Base-by-base conservation (phyloP, 768 basidiomycete species). In the Termitomyces bulborhizus region DNA sequence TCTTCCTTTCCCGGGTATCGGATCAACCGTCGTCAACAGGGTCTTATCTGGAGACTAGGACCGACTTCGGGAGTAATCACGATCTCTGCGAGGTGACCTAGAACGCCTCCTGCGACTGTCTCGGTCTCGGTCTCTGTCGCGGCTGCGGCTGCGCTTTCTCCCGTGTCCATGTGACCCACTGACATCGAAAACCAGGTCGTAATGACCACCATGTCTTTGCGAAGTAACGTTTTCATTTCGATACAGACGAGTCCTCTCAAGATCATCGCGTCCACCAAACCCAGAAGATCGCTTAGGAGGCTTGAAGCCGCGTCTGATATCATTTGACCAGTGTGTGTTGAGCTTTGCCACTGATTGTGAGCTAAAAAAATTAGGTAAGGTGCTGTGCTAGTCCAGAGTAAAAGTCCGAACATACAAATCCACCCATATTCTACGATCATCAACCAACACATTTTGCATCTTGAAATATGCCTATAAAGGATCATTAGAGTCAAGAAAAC, bases 371-470 rank as follows among this genome's bases (percentile, higher is more conserved):
- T 63, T 68, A 46, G 64, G 63, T 47, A 54, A 65, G 46, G 15
- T 51, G 51, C 31, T 45, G 46, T 32, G 34, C 31, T 34, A 46
- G 31, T 37, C 37, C 26, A n/a, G 62, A 42, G 43, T 49, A 29
- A 37, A 21, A 41, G 15, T 50, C 29, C 53, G 18, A 37, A 77
- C 88, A 57, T 63, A 95, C 88, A 99, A 98, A 71, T 98, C 97
- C 59, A 99, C 96, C 93, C 96, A 98, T 64, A 99, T 98, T 12
- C 97, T 84, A 13, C 94, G 82, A 70, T 99, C 97, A 66, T 99
- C 97, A 12, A 99, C 90, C 11, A 99, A 75, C 0, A 98, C 97
- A 63, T 98, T 98, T 68, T 98, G 97, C 97, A 99, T 99, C 70
- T 98, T 99, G 75, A 98, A 95, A 70, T 98, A 99, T 8, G 93